Conservation (phyloP, 2,329 filamentous ascomycete species). For the Pestalotiopsis sp. region DNA sequence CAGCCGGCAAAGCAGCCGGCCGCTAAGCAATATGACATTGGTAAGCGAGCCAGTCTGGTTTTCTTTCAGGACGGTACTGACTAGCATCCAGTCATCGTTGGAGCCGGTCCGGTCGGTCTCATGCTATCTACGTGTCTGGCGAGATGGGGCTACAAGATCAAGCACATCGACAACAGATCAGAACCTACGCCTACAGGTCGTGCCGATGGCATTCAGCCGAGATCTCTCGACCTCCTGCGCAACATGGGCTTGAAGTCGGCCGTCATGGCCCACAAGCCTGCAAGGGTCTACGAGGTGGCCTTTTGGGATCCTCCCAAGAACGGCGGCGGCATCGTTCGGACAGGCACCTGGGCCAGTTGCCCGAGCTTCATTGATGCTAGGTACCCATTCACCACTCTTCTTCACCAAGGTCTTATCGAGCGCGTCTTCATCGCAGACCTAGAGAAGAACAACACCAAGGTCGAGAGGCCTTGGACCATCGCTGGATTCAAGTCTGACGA, state of each 20-base stretch:
- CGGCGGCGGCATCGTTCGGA: constrained; percentile 62
- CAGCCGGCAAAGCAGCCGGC: constrained; percentile 19
- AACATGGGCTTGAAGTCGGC: constrained; percentile 89
- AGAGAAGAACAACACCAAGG: constrained; percentile 58
- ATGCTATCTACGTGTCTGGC: constrained; percentile 86
- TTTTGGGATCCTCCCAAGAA: constrained; percentile 70
- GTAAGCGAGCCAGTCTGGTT: constrained; percentile 30
- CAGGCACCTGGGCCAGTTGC: constrained; percentile 83
- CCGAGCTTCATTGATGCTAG: constrained; percentile 79
- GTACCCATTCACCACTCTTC: constrained; percentile 70
- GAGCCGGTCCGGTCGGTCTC: constrained; percentile 86
- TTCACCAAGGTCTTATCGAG: constrained; percentile 75
- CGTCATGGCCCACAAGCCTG: constrained; percentile 86
- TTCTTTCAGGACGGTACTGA: constrained; percentile 13
- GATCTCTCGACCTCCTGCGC: constrained; percentile 81
- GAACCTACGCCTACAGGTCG: constrained; percentile 85
- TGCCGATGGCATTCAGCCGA: constrained; percentile 89
- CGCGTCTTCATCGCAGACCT: constrained; percentile 70
- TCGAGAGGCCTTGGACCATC: constrained; percentile 70
- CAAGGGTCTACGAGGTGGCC: constrained; percentile 79
- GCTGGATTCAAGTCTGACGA: constrained; percentile 63
- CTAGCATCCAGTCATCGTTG: constrained; percentile 71
- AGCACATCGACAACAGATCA: constrained; percentile 89
- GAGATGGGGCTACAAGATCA: constrained; percentile 92
- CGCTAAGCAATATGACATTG: constrained; percentile 45